Percentiles rank a stretch among this genome's conserved stretches.
phyloP scores from a whole-genome alignment of 208 protist genomes.

The Crithidia mellificae region DNA sequence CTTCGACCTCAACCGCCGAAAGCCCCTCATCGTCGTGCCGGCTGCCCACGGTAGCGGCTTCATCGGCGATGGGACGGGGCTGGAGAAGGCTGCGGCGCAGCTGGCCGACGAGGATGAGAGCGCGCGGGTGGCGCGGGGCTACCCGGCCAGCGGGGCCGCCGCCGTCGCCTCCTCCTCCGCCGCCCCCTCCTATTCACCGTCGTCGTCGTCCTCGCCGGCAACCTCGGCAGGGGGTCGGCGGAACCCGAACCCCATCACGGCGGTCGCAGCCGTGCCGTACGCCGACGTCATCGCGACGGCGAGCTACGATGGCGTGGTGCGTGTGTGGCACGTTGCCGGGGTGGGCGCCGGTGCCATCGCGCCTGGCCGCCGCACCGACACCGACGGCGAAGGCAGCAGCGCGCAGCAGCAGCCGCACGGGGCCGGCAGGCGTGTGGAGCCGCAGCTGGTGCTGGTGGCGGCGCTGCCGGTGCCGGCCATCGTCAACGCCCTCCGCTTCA shows the following conservation, averaged over 20 bases:
- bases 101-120: conserved; percentile 29
- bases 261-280: conserved; percentile 83
- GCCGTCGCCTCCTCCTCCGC: conserved; percentile 5
- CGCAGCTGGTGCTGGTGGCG: conserved; percentile 52
- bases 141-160: neutral
- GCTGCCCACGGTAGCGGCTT: conserved; percentile 81
- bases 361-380: conserved; percentile 21
- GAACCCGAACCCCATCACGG: conserved; percentile 83
- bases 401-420: too few species aligned
- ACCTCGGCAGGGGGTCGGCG: too few species aligned
- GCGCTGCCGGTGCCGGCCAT: conserved; percentile 73
- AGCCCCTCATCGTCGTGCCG: conserved; percentile 60
- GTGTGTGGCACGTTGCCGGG: conserved; percentile 67
- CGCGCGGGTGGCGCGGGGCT: conserved; percentile 2
- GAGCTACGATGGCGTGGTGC: conserved; percentile 88
- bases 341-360: conserved; percentile 29
- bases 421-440: conserved; percentile 14
- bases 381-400: too few species aligned
- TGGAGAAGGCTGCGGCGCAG: conserved; percentile 66
- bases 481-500: conserved; percentile 77
- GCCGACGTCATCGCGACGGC: conserved; percentile 78
- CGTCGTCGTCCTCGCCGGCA: too few species aligned
- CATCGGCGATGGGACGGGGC: conserved; percentile 82
- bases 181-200: too few species aligned
- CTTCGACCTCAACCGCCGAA: conserved; percentile 82